phyloP scores from a whole-genome alignment of 495 filamentous ascomycete species.

The Wilcoxina mikolae region DNA sequence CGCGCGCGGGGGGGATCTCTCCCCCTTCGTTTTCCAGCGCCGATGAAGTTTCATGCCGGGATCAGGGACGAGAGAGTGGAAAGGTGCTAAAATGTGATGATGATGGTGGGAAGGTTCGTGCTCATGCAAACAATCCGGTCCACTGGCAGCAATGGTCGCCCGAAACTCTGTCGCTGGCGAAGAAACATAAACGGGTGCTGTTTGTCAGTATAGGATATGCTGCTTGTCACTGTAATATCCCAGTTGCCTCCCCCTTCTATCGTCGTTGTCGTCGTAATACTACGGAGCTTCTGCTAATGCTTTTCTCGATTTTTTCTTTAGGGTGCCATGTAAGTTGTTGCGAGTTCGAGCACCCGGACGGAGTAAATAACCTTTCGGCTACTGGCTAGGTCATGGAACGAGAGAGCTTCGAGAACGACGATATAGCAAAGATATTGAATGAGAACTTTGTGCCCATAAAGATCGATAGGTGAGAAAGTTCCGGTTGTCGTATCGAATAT shows the following conservation, averaged over 20 bases:
- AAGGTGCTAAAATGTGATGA: conserved; percentile 10
- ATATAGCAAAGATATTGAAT: conserved; percentile 73
- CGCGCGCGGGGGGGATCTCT: neutral
- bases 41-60: too few relatives aligned
- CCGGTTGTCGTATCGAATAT: neutral
- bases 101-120: conserved; percentile 48
- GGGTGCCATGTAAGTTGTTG: conserved; percentile 29
- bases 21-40: neutral
- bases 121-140: conserved; percentile 70
- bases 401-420: conserved; percentile 74
- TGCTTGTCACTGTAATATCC: conserved; percentile 78
- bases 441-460: conserved; percentile 81
- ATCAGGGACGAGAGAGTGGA: neutral
- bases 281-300: too few relatives aligned
- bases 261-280: neutral
- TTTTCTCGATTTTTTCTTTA: neutral
- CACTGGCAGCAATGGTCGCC: conserved; percentile 85
- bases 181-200: conserved; percentile 64
- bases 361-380: neutral
- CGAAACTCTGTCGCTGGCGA: conserved; percentile 60
- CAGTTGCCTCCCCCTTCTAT: conserved; percentile 3
- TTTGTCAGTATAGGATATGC: conserved; percentile 94
- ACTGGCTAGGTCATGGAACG: conserved; percentile 64
- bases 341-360: neutral
- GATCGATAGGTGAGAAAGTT: conserved; percentile 47